phyloP scores from a whole-genome alignment of 176 grass and related monocot genomes.

The Microstegium vimineum region DNA sequence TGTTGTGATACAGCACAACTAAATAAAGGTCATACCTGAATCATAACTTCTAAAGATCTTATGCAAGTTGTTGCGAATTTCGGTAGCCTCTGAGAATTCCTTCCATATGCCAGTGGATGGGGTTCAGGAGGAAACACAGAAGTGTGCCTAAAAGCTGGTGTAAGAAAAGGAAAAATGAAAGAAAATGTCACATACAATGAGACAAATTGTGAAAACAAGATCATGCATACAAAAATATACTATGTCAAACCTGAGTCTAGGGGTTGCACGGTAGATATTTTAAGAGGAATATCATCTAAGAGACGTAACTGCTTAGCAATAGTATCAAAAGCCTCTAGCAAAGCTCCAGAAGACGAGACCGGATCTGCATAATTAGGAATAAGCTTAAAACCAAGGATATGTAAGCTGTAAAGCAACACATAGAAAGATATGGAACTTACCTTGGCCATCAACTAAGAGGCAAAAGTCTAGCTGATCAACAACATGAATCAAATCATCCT shows the following conservation, averaged over 20 bases:
- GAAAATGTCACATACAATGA: neutral
- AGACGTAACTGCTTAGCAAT: constrained; percentile 63
- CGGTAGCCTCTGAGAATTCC: constrained; percentile 42
- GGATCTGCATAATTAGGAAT: constrained; percentile 58
- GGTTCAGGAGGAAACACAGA: constrained; percentile 87
- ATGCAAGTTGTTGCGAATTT: constrained; percentile 62
- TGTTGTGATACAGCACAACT: neutral
- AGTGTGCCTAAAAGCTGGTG: constrained; percentile 81
- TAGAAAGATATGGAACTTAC: constrained; percentile 33
- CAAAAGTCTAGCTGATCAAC: constrained; percentile 97
- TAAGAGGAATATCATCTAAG: constrained; percentile 85
- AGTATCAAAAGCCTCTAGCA: constrained; percentile 70
- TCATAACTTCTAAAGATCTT: constrained; percentile 72
- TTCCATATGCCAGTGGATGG: constrained; percentile 82
- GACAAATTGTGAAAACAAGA: neutral
- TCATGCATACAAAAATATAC: constrained; percentile 10
- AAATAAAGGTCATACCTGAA: constrained; percentile 56
- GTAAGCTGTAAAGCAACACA: constrained; percentile 8
- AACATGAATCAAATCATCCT: constrained; percentile 62
- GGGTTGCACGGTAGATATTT: constrained; percentile 80
- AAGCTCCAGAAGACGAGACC: constrained; percentile 55
- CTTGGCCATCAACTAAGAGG: constrained; percentile 65
- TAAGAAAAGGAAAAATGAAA: constrained; percentile 16
- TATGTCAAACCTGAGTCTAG: constrained; percentile 61
- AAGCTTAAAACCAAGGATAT: constrained; percentile 3